Conservation (phyloP, 2,329 filamentous ascomycete species). For the Xylariaceae sp. region DNA sequence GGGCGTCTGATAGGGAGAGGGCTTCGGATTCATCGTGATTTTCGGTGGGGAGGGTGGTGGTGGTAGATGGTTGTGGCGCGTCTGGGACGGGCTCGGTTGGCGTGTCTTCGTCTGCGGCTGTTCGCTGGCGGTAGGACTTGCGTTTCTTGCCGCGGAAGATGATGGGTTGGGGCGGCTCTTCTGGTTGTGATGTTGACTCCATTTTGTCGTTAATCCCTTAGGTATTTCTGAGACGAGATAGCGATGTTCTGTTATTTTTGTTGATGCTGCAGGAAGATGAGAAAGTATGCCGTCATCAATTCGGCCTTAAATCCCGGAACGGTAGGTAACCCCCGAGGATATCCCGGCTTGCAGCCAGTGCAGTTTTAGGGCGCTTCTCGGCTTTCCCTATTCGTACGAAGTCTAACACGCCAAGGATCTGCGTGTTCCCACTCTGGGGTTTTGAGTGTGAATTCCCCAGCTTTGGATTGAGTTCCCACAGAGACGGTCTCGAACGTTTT, state of each 20-base stretch:
- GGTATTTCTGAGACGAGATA: too few relatives aligned
- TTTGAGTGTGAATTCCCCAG: neutral
- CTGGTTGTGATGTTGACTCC: conserved; percentile 14
- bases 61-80: conserved; percentile 2
- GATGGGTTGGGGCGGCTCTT: conserved; percentile 32
- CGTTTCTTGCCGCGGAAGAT: conserved; percentile 58
- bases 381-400: too few relatives aligned
- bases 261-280: neutral
- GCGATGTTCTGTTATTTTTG: neutral
- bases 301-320: neutral
- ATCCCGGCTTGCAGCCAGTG: neutral
- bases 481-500: too few relatives aligned
- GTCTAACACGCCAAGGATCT: too few relatives aligned
- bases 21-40: conserved; percentile 29
- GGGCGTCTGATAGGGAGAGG: conserved; percentile 44
- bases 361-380: too few relatives aligned
- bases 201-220: conserved; percentile 1
- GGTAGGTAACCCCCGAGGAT: conserved; percentile 2
- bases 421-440: too few relatives aligned
- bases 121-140: conserved; percentile 53
- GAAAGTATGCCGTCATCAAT: neutral
- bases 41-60: neutral
- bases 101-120: conserved; percentile 33
- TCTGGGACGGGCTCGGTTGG: conserved; percentile 8
- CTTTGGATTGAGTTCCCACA: neutral